Percentiles rank a stretch among this genome's conserved stretches.
phyloP scores from a whole-genome alignment of 768 basidiomycete genomes.

The Boletus barrowsii region DNA sequence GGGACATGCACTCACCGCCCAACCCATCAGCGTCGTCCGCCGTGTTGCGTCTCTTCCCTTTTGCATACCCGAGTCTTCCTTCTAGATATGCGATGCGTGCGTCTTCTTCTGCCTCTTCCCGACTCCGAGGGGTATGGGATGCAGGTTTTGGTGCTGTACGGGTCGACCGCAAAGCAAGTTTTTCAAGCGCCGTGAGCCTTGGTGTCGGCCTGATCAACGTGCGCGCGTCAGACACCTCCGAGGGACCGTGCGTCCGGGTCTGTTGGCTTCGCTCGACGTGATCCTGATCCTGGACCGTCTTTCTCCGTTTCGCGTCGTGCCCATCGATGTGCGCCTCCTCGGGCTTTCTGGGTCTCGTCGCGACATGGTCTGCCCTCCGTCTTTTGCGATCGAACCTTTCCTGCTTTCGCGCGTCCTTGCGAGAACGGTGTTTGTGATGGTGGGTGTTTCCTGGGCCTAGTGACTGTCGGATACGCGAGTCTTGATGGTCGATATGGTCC shows the following conservation, averaged over 20 bases:
- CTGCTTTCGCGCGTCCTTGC: constrained; percentile 66
- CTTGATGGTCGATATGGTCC: constrained; percentile 22
- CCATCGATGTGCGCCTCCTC: constrained; percentile 45
- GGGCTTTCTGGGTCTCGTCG: constrained; percentile 31
- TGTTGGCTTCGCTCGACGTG: neutral
- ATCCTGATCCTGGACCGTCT: constrained; percentile 35
- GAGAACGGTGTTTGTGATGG: constrained; percentile 29
- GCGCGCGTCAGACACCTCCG: neutral
- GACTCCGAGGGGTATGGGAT: constrained; percentile 27
- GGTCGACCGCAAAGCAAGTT: constrained; percentile 23
- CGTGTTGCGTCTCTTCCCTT: constrained; percentile 42
- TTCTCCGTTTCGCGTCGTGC: constrained; percentile 40
- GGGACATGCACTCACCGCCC: constrained; percentile 54
- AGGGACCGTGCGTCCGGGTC: neutral
- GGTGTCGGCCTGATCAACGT: constrained; percentile 9
- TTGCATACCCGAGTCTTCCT: constrained; percentile 59
- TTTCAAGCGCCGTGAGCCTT: constrained; percentile 34
- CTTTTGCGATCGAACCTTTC: constrained; percentile 57
- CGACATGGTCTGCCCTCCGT: constrained; percentile 60
- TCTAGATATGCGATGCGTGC: constrained; percentile 84
- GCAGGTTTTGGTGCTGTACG: constrained; percentile 1
- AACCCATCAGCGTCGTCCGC: constrained; percentile 73
- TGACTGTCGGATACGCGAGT: neutral
- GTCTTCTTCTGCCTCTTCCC: constrained; percentile 68
- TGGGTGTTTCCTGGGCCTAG: constrained; percentile 1